Conservation (phyloP, 2,329 filamentous ascomycete species). For the Nectriaceae sp. region DNA sequence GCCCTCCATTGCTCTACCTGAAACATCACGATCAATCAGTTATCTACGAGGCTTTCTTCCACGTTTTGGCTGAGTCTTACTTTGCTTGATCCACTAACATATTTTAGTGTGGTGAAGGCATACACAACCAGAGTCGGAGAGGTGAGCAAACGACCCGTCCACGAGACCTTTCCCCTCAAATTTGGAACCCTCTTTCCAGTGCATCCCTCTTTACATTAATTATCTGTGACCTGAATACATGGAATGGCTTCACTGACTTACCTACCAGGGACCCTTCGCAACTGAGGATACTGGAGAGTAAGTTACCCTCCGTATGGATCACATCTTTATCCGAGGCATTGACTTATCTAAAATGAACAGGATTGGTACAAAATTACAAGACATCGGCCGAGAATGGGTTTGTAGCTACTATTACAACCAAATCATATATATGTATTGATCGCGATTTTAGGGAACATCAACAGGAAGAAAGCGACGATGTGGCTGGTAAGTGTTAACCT, state of each 20-base stretch:
- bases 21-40: neutral
- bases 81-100: neutral
- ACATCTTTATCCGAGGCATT: too few species aligned
- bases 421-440: neutral
- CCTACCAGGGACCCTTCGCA: constrained; percentile 67
- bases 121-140: constrained; percentile 62
- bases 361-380: constrained; percentile 17
- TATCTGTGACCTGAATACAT: too few species aligned
- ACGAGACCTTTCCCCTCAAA: too few species aligned
- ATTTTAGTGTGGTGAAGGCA: constrained; percentile 22
- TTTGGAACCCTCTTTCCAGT: too few species aligned
- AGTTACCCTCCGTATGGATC: constrained; percentile 34
- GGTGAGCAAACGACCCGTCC: too few species aligned
- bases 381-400: constrained; percentile 43
- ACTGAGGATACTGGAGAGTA: constrained; percentile 52
- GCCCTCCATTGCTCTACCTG: neutral
- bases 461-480: constrained; percentile 9
- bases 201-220: too few species aligned
- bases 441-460: neutral
- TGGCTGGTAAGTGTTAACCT: constrained; percentile 5
- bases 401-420: neutral
- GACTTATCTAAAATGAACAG: too few species aligned
- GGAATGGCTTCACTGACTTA: too few species aligned
- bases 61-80: neutral
- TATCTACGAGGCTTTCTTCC: neutral